These are phyloP conservation scores for Epicoccum nigrum DNA, from an alignment of 2,329 filamentous ascomycete genomes.

Conservation along the genomic window DNA sequence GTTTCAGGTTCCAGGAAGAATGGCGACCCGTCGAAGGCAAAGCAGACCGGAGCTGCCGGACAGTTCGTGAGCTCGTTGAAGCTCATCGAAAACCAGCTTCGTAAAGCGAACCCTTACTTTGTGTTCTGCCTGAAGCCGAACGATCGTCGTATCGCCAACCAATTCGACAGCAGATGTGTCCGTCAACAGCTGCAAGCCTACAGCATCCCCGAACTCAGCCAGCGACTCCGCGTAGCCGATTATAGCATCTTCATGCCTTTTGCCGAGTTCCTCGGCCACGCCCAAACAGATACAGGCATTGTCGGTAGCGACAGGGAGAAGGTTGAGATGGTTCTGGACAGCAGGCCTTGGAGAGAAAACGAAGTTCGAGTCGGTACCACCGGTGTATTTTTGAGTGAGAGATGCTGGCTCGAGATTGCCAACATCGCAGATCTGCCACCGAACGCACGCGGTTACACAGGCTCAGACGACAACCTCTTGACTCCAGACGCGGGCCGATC, in stretches of 20 bases:
- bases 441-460: constrained; percentile 50
- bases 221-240: constrained; percentile 88
- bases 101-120: constrained; percentile 91
- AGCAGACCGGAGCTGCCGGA: constrained; percentile 85
- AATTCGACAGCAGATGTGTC: constrained; percentile 99
- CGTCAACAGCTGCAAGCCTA: constrained; percentile 93
- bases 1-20: constrained; percentile 51
- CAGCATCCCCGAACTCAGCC: constrained; percentile 95
- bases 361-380: constrained; percentile 91
- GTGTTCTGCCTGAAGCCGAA: constrained; percentile 98
- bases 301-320: constrained; percentile 94
- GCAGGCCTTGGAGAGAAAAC: constrained; percentile 89
- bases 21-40: constrained; percentile 56
- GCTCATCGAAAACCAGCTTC: constrained; percentile 86
- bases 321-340: constrained; percentile 87
- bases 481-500: constrained; percentile 58
- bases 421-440: constrained; percentile 65
- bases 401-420: constrained; percentile 91
- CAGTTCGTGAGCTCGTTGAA: constrained; percentile 91
- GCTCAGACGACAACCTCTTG: constrained; percentile 59
- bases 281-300: constrained; percentile 81
- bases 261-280: constrained; percentile 88
- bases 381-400: constrained; percentile 92
- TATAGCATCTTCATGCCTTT: constrained; percentile 97
- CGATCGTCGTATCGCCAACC: constrained; percentile 94